A percentile compares a stretch with the other conserved stretches of the same genome.
Evolutionary conservation across 306 rosid genomes (phyloP).

Genomic region (Fagus crenata): DNA sequence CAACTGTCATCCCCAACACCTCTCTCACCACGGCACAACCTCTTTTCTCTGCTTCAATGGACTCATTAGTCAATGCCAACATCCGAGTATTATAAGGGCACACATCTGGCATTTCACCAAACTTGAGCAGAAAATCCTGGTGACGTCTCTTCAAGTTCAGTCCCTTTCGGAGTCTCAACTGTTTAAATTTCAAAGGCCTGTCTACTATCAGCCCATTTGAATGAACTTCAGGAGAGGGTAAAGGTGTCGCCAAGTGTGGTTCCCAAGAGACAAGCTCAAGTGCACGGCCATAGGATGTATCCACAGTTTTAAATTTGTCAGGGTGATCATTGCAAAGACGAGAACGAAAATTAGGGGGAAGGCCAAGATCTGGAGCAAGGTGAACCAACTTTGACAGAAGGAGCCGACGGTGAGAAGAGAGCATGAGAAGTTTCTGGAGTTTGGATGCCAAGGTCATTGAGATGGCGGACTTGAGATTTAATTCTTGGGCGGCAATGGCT

Average conservation of each 20-base stretch:
- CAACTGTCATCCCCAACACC: conserved; percentile 71
- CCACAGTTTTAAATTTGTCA: conserved; percentile 69
- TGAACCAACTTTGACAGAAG: conserved; percentile 82
- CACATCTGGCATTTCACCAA: conserved; percentile 68
- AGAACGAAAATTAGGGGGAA: conserved; percentile 80
- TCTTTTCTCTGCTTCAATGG: conserved; percentile 85
- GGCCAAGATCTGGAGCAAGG: conserved; percentile 87
- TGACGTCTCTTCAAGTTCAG: conserved; percentile 75
- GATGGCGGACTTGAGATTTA: conserved; percentile 46
- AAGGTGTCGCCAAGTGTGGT: conserved; percentile 54
- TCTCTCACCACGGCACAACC: conserved; percentile 82
- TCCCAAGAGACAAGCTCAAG: conserved; percentile 88
- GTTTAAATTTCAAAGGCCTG: conserved; percentile 89
- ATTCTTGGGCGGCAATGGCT: conserved; percentile 69
- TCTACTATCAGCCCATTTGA: conserved; percentile 69
- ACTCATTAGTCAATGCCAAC: conserved; percentile 47
- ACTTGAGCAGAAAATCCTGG: conserved; percentile 68
- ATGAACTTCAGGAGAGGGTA: conserved; percentile 41
- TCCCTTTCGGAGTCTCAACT: conserved; percentile 76
- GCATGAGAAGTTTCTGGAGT: conserved; percentile 90
- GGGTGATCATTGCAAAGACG: conserved; percentile 82
- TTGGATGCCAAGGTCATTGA: conserved; percentile 65
- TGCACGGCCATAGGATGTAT: conserved; percentile 89
- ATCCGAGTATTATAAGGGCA: conserved; percentile 65
- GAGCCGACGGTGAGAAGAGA: conserved; percentile 66